Evolutionary conservation across 192 early-diverging fungal genomes (phyloP), one percentile per base, ranked within the genome.

Genomic region (Physocladia obscura): DNA sequence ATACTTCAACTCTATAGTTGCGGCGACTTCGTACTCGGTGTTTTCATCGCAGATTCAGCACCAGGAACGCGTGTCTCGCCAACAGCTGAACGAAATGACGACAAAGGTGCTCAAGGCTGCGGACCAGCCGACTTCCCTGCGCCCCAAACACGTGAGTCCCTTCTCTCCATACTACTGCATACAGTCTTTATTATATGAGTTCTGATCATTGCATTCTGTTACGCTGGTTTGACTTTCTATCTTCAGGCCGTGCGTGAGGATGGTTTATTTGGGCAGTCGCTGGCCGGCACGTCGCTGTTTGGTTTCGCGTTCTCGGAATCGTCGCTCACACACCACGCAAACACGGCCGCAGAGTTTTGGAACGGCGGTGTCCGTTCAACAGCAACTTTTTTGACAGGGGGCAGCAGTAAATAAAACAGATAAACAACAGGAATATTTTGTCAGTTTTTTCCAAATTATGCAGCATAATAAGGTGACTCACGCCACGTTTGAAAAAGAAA

Each of bases 1-100:
- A n/a, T 44, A 13, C 40, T 13, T 44, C 11, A n/a, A 8, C 40
- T n/a, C 40, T 44, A 13, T n/a, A 44, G 59, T 62, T 13, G 29
- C 59, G 4, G 59, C 59, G 4, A 44, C 59, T 15, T 26, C 59
- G 17, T 62, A 62, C 39, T 62, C 59, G 6, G 36, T 62, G 17
- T 62, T 62, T 27, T 62, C 59, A 47, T 15, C 59, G 4, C 59
- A 47, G 38, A 62, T 62, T 39, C 59, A 62, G 26, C 59, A 62
- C 26, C 37, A 62, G 37, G 26, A 38, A 4, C 19, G 8, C 11
- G 4, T n/a, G 37, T 62, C 59, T 6, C 34, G 59, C 5, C 36
- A 38, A n/a, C 59, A 62, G 36, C 59, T 62, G n/a, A 3, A 4
- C 13, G 24, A 38, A 19, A 26, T 62, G 34, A 35, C 36, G n/a